Evolutionary conservation across 257 asterid species (phyloP).

Genomic region (Capsicum baccatum): DNA sequence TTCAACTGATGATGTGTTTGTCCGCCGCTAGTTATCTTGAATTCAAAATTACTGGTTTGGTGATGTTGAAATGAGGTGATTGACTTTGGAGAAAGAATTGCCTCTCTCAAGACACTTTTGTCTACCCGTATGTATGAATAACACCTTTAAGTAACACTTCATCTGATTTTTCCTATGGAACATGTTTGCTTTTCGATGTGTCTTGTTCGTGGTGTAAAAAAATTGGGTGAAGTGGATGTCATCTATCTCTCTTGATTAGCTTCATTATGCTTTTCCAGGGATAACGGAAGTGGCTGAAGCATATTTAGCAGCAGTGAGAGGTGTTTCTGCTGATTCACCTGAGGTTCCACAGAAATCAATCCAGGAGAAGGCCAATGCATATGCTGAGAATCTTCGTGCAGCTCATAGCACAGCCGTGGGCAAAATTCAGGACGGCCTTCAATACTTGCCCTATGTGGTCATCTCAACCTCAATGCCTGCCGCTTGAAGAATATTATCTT

Average conservation of each 20-base stretch:
- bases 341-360: slow-evolving; percentile 58
- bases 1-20: slow-evolving; percentile 19
- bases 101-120: not conserved
- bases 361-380: slow-evolving; percentile 64
- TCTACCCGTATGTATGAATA: not conserved
- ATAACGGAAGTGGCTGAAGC: slow-evolving; percentile 91
- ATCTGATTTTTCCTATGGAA: not conserved
- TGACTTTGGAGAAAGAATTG: slow-evolving; percentile 2
- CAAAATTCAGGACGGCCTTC: slow-evolving; percentile 88
- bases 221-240: not conserved
- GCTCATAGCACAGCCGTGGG: slow-evolving; percentile 72
- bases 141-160: not conserved
- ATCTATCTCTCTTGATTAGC: not conserved
- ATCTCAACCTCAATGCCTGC: slow-evolving; percentile 78
- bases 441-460: slow-evolving; percentile 64
- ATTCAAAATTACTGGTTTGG: not conserved
- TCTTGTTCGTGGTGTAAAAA: not conserved
- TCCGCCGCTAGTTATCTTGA: not conserved
- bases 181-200: not conserved
- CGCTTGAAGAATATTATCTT: slow-evolving; percentile 43
- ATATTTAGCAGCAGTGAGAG: slow-evolving; percentile 67
- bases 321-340: slow-evolving; percentile 52
- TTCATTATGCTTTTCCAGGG: slow-evolving; percentile 52
- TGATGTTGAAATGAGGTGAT: not conserved
- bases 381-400: slow-evolving; percentile 63